Evolutionary conservation across 2,329 filamentous ascomycete species (phyloP).

Genomic region (Pseudocercospora musae): DNA sequence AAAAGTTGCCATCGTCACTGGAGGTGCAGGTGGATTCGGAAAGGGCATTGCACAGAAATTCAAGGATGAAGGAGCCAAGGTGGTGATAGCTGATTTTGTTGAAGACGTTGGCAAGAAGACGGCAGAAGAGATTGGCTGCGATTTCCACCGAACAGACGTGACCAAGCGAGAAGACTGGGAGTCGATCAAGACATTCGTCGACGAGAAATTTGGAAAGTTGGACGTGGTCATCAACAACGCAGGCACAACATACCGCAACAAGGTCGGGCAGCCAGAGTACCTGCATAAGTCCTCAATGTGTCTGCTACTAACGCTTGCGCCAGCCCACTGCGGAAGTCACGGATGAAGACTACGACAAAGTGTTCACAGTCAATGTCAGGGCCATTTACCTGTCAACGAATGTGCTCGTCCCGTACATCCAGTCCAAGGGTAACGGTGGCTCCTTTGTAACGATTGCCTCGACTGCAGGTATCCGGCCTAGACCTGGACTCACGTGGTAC

Average conservation of each 20-base stretch:
- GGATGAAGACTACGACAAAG: conserved; percentile 63
- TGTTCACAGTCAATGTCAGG: conserved; percentile 68
- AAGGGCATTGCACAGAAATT: conserved; percentile 60
- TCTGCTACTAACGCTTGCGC: not conserved
- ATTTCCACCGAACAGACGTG: conserved; percentile 53
- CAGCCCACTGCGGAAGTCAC: conserved; percentile 60
- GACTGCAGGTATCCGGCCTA: conserved; percentile 60
- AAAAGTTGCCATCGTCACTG: conserved; percentile 50
- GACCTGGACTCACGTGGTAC: conserved; percentile 66
- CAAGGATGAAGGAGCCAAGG: conserved; percentile 57
- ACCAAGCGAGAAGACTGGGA: conserved; percentile 55
- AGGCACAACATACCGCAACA: conserved; percentile 58
- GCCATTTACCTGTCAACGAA: conserved; percentile 60
- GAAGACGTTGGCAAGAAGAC: conserved; percentile 51
- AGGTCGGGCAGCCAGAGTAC: conserved; percentile 34
- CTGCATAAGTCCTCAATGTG: not conserved
- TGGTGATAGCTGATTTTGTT: conserved; percentile 62
- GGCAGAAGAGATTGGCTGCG: conserved; percentile 46
- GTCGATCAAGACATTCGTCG: conserved; percentile 44
- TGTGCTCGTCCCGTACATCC: conserved; percentile 59
- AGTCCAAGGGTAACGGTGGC: conserved; percentile 56
- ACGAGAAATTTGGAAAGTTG: conserved; percentile 50
- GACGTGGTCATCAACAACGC: conserved; percentile 63
- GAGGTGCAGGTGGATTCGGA: conserved; percentile 63
- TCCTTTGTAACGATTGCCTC: conserved; percentile 65